Conservation (phyloP, 1,284 basidiomycete species). For the Sparassis latifolia region DNA sequence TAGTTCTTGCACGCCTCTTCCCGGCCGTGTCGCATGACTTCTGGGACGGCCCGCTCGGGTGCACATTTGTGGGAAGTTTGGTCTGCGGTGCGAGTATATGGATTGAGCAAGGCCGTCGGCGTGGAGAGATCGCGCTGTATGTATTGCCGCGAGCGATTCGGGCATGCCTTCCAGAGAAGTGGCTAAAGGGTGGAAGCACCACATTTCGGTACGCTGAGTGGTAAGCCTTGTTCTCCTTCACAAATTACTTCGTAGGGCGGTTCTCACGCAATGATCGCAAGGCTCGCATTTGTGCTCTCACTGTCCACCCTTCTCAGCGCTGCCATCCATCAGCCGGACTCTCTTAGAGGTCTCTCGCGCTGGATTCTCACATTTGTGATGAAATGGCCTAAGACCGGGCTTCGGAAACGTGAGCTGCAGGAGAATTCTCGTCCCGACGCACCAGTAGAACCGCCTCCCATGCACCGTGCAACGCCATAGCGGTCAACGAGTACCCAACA, state of each 20-base stretch:
- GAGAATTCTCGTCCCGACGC: constrained; percentile 14
- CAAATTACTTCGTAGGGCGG: constrained; percentile 17
- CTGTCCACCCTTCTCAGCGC: constrained; percentile 59
- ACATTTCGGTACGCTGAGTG: constrained; percentile 42
- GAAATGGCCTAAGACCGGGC: constrained; percentile 47
- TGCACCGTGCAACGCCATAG: neutral
- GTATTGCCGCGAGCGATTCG: constrained; percentile 65
- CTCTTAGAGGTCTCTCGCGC: constrained; percentile 61
- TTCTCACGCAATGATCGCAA: constrained; percentile 6
- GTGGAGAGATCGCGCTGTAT: constrained; percentile 74
- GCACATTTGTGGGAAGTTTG: constrained; percentile 59
- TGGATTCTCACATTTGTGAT: constrained; percentile 64
- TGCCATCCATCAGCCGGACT: constrained; percentile 51
- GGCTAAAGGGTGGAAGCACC: constrained; percentile 38
- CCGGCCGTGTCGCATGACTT: constrained; percentile 65
- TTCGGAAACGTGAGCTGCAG: constrained; percentile 37
- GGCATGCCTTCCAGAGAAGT: constrained; percentile 48
- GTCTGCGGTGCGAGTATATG: constrained; percentile 70
- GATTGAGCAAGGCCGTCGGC: constrained; percentile 60
- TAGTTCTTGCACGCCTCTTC: constrained; percentile 53
- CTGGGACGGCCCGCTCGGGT: constrained; percentile 69
- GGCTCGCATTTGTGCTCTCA: constrained; percentile 51
- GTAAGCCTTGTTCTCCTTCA: constrained; percentile 29
- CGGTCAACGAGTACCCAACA: no score
- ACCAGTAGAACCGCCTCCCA: constrained; percentile 5